These are phyloP conservation scores for Microthyrium microscopicum DNA, from an alignment of 2,329 filamentous ascomycete species.

Conservation along the genomic window DNA sequence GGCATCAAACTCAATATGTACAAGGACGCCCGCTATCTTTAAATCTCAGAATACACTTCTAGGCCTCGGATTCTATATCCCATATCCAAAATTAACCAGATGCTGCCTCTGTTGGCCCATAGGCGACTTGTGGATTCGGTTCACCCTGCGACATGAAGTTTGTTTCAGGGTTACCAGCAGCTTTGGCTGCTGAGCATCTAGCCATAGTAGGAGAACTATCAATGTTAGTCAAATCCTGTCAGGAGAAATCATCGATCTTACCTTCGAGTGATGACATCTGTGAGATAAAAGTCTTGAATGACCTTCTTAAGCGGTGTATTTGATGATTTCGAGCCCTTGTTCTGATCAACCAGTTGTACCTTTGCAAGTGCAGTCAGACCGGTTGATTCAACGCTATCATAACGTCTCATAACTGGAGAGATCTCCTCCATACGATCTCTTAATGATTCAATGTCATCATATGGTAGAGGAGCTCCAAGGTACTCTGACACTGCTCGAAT, in stretches of 20 bases:
- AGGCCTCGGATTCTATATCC: too few species aligned
- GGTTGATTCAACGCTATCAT: constrained; percentile 78
- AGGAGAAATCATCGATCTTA: constrained; percentile 29
- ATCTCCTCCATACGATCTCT: constrained; percentile 92
- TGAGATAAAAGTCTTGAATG: constrained; percentile 96
- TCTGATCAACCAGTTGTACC: constrained; percentile 89
- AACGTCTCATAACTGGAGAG: constrained; percentile 72
- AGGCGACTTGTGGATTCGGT: constrained; percentile 9
- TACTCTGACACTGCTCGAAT: constrained; percentile 86
- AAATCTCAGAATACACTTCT: too few species aligned
- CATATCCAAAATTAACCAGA: too few species aligned
- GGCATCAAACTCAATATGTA: too few species aligned
- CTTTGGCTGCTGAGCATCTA: constrained; percentile 86
- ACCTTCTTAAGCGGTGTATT: constrained; percentile 64
- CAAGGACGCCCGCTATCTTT: too few species aligned
- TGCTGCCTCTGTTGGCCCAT: constrained; percentile 7
- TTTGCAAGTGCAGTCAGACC: constrained; percentile 64
- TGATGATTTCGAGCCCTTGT: constrained; percentile 66
- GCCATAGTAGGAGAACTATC: constrained; percentile 92
- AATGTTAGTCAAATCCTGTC: constrained; percentile 9
- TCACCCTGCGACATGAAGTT: constrained; percentile 35
- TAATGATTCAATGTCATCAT: constrained; percentile 79
- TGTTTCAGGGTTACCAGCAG: constrained; percentile 32
- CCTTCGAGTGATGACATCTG: constrained; percentile 92
- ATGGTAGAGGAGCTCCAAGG: constrained; percentile 69